Evolutionary conservation across 371 early-diverging fungal genomes (phyloP), one percentile per base, ranked within the genome.

Genomic region (Entomophthora muscae): DNA sequence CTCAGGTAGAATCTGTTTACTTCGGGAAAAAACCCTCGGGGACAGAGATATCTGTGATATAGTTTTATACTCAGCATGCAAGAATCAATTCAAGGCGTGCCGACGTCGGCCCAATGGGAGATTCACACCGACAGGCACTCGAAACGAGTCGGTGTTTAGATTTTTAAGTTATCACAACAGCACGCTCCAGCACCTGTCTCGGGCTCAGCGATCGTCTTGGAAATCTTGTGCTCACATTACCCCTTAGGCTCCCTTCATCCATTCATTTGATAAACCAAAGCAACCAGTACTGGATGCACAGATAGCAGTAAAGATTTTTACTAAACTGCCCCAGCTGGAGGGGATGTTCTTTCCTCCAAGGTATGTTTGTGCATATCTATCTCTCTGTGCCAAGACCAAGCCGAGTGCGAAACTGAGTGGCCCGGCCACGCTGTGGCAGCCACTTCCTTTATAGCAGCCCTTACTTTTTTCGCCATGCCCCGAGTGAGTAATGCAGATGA

Each of bases 41-140:
- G 24, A n/a, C 42, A 24, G 77, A 77, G 2, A 68, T 76, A 64
- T 89, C 89, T 72, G 64, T 81, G 12, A 87, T 65, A 79, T 84
- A 1, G 89, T 90, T 88, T 79, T 86, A 1, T 90, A 84, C 64
- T 83, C 86, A 0, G 79, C 85, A 0, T 85, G 89, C 61, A 78
- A 86, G 77, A 80, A 82, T 52, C 27, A 32, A 2, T 61, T 33
- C 42, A 23, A 61, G 21, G 79, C 89, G 3, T 82, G 88, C 7
- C 75, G 77, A 32, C 86, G 87, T 57, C 88, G 88, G 67, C 89
- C 88, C 29, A 86, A 29, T 65, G 84, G 21, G 75, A 79, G 0
- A 76, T 75, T 1, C 61, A 29, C 22, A 28, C 23, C 2, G 30
- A 78, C 30, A 17, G 68, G 73, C 30, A 66, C 66, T 1, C 66